phyloP scores from a whole-genome alignment of 2,329 filamentous ascomycete genomes.

The Raffaelea ambrosiae region DNA sequence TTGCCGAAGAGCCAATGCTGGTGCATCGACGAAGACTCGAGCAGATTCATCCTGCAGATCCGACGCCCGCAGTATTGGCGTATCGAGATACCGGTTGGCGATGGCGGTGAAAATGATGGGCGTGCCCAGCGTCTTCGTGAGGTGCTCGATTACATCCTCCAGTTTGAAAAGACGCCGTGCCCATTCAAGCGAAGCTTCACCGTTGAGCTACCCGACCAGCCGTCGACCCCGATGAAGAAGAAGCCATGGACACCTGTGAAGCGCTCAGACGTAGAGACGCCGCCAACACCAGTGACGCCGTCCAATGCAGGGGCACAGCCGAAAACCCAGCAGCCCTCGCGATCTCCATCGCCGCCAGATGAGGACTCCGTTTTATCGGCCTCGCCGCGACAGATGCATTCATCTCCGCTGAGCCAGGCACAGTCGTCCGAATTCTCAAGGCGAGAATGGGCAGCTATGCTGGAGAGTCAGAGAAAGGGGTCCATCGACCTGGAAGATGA shows the following conservation, averaged over 20 bases:
- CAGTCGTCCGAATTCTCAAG: slow-evolving; percentile 7
- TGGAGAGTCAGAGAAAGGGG: slow-evolving; percentile 7
- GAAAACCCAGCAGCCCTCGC: not conserved
- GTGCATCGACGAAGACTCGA: slow-evolving; percentile 79
- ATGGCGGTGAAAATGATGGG: slow-evolving; percentile 49
- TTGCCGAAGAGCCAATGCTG: slow-evolving; percentile 86
- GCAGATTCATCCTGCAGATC: slow-evolving; percentile 77
- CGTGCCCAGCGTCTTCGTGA: slow-evolving; percentile 59
- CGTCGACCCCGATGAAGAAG: slow-evolving; percentile 56
- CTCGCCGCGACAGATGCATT: not conserved
- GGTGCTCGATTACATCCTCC: slow-evolving; percentile 63
- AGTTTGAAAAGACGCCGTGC: slow-evolving; percentile 82
- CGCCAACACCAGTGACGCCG: slow-evolving; percentile 14
- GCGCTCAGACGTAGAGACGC: slow-evolving; percentile 17
- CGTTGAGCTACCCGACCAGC: slow-evolving; percentile 62
- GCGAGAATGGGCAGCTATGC: slow-evolving; percentile 11
- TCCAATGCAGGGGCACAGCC: not conserved
- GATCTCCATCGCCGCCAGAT: not conserved
- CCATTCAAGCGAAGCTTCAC: slow-evolving; percentile 74
- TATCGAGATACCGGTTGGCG: slow-evolving; percentile 69
- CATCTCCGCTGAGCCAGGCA: not conserved
- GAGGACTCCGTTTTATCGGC: not conserved
- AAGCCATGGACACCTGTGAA: slow-evolving; percentile 57
- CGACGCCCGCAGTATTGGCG: slow-evolving; percentile 80
- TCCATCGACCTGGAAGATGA: slow-evolving; percentile 11